Evolutionary conservation across 2,329 filamentous ascomycete species (phyloP), one percentile per base, ranked within the genome.

Genomic region (Fusarium fracticaudum): DNA sequence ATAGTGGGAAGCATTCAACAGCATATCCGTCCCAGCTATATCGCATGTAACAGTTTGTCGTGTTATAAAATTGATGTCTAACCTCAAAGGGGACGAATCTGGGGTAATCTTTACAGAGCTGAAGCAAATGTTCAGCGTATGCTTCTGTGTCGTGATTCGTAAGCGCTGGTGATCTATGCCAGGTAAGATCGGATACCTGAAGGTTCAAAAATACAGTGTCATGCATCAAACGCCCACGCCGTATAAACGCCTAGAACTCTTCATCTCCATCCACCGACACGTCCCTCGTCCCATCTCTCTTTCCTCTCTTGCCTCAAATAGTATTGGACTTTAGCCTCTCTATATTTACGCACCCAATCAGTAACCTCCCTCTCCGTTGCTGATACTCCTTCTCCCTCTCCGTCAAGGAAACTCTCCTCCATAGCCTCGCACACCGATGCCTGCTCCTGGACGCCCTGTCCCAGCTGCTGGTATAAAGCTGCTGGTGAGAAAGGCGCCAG

Each of bases 211-310:
- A 26, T 14, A 29, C 55, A 31, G 38, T n/a, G 18, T 37, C 29
- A 22, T 47, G 50, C 8, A 24, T 9, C n/a, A 26, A 26, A 55
- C 41, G 41, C 44, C 29, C 29, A 33, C 14, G 51, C 37, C 38
- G 33, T 45, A 53, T 53, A 48, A 44, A 51, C 33, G 20, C 60
- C 37, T 40, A 18, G 20, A 48, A 38, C 24, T 44, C 24, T 24
- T 62, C 33, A 96, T 79, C 96, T 90, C 96, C 96, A 98, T 2
- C 96, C 96, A 17, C 96, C 96, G 40, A 98, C 96, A 75, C 96
- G 88, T 31, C 96, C 95, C 83, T 98, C 96, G 81, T 98, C 96
- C 96, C 96, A 98, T 77, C 96, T 89, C 78, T 95, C 93, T 83
- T 95, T 97, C 75, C 94, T 90, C 85, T 98, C 96, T 79, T 92